These are phyloP conservation scores for Trichophyton rubrum DNA, from an alignment of 2,329 filamentous ascomycete genomes.

Conservation along the genomic window DNA sequence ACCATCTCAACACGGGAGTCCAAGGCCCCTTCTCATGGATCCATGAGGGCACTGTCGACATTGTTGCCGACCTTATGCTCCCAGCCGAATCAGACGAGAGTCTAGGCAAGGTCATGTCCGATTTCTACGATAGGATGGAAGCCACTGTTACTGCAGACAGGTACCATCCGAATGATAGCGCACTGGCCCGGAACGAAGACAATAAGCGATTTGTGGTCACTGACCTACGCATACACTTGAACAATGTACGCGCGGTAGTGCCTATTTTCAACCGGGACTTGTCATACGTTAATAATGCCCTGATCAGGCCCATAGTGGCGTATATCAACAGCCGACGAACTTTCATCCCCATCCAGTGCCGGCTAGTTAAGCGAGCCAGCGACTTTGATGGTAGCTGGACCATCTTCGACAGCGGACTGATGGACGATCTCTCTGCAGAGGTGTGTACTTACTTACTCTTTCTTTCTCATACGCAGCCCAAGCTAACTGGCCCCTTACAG, in stretches of 20 bases:
- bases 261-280: constrained; percentile 85
- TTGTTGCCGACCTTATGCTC: constrained; percentile 90
- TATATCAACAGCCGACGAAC: constrained; percentile 95
- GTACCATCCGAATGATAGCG: constrained; percentile 27
- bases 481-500: constrained; percentile 22
- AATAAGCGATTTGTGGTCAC: constrained; percentile 76
- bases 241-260: constrained; percentile 84
- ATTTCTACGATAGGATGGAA: constrained; percentile 93
- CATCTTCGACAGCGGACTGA: constrained; percentile 79
- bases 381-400: constrained; percentile 97
- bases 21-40: constrained; percentile 97
- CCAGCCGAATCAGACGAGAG: constrained; percentile 78
- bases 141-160: constrained; percentile 74
- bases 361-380: constrained; percentile 73
- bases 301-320: constrained; percentile 89
- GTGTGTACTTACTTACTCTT: constrained; percentile 27
- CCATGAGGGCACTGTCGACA: constrained; percentile 90
- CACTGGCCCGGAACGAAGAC: constrained; percentile 30
- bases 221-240: constrained; percentile 88
- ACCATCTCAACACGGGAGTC: constrained; percentile 87
- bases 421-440: constrained; percentile 86
- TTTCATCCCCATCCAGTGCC: constrained; percentile 89
- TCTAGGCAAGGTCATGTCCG: constrained; percentile 86
- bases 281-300: constrained; percentile 89
- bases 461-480: constrained; percentile 9